phyloP scores from a whole-genome alignment of 768 basidiomycete genomes.

The Rickenella mellea region DNA sequence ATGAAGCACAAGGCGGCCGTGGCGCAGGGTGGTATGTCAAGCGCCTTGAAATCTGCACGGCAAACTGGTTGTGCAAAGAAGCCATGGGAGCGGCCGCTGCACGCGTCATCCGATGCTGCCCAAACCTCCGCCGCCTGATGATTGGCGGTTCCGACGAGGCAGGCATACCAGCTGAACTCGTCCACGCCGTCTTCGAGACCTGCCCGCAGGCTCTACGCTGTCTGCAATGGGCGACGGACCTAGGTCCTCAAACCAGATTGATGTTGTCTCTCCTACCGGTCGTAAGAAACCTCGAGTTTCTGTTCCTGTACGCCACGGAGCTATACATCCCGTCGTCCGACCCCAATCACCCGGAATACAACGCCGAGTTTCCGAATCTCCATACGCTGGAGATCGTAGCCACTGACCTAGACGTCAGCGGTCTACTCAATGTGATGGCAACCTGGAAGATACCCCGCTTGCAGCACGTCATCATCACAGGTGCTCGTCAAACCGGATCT shows the following conservation, averaged over 20 bases:
- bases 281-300: not conserved
- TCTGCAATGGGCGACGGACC: not conserved
- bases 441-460: not conserved
- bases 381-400: not conserved
- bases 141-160: not conserved
- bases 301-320: not conserved
- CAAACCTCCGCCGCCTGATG: not conserved
- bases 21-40: slow-evolving; percentile 1
- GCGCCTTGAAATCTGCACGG: not conserved
- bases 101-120: not conserved
- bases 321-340: not conserved
- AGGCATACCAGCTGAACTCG: not conserved
- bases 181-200: not conserved
- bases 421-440: not conserved
- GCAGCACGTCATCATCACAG: not conserved
- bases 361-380: not conserved
- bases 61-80: not conserved
- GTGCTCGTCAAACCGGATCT: not conserved
- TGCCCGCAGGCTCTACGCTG: not conserved
- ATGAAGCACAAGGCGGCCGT: not conserved
- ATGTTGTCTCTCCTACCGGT: not conserved
- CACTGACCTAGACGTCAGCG: not conserved
- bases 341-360: not conserved
- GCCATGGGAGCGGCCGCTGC: not conserved
- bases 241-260: not conserved